These are phyloP conservation scores for Canavalia ensiformis DNA, from an alignment of 306 rosid genomes.

Conservation along the genomic window DNA sequence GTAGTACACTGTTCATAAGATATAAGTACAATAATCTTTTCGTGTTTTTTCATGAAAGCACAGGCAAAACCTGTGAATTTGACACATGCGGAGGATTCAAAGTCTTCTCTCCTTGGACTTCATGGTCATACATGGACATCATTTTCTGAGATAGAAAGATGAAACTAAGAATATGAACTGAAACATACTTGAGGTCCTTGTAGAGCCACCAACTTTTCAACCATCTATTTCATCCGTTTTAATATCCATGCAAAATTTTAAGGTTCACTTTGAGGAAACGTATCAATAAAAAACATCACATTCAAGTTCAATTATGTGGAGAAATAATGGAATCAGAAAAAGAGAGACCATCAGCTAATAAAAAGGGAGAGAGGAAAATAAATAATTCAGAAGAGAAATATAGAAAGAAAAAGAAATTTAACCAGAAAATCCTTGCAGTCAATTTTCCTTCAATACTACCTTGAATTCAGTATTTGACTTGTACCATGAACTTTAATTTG, in stretches of 20 bases:
- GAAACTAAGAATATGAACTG: conserved; percentile 21
- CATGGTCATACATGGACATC: conserved; percentile 38
- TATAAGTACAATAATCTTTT: conserved; percentile 19
- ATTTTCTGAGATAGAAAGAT: conserved; percentile 14
- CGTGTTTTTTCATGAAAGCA: conserved; percentile 13
- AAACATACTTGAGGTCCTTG: conserved; percentile 39
- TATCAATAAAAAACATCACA: conserved; percentile 38
- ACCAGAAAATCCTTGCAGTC: conserved; percentile 13
- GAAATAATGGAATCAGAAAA: conserved; percentile 17
- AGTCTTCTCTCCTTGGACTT: conserved; percentile 49
- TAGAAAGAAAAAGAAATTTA: neutral
- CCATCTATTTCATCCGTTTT: neutral
- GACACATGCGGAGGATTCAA: conserved; percentile 30
- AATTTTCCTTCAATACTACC: neutral
- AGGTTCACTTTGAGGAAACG: conserved; percentile 26
- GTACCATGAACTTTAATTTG: neutral
- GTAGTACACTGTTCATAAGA: conserved; percentile 32
- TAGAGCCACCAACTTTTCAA: conserved; percentile 33
- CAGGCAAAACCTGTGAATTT: conserved; percentile 58
- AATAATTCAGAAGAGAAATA: neutral
- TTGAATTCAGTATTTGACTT: conserved; percentile 17
- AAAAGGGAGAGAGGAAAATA: neutral
- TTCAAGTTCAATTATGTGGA: conserved; percentile 30
- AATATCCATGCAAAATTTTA: conserved; percentile 26
- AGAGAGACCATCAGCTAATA: neutral